Conservation (phyloP, 495 filamentous ascomycete species). For the Xylaria curta region DNA sequence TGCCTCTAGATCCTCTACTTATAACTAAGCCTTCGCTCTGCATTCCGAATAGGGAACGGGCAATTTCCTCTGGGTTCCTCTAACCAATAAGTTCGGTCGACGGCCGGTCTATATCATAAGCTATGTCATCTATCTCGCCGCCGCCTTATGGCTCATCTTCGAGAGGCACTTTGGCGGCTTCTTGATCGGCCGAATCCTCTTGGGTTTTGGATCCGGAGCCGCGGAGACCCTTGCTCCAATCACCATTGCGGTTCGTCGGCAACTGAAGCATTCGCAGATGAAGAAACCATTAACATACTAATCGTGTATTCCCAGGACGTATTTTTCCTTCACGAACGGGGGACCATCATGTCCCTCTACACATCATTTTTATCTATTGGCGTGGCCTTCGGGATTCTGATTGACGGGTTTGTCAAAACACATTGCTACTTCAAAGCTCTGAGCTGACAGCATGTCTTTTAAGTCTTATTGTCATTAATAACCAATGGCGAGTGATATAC, state of each 20-base stretch:
- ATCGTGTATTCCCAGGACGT: slow-evolving; percentile 60
- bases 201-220: slow-evolving; percentile 59
- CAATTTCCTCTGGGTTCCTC: slow-evolving; percentile 62
- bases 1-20: background rate
- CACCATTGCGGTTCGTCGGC: slow-evolving; percentile 7
- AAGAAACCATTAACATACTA: slow-evolving; percentile 26
- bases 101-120: slow-evolving; percentile 59
- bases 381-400: slow-evolving; percentile 54
- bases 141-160: slow-evolving; percentile 54
- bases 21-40: background rate
- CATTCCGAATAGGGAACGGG: slow-evolving; percentile 50
- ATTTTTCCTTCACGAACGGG: slow-evolving; percentile 66
- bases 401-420: slow-evolving; percentile 45
- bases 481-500: slow-evolving; percentile 59
- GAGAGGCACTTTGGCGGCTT: slow-evolving; percentile 52
- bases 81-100: slow-evolving; percentile 61
- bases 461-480: slow-evolving; percentile 56
- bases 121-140: slow-evolving; percentile 52
- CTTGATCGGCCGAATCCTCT: slow-evolving; percentile 54
- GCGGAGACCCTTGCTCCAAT: slow-evolving; percentile 53
- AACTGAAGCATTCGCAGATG: background rate
- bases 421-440: background rate
- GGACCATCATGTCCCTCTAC: slow-evolving; percentile 56
- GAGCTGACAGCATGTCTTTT: background rate
- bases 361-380: slow-evolving; percentile 55